Evolutionary conservation across 768 basidiomycete species (phyloP).

Genomic region (Leccinum ochraceum): DNA sequence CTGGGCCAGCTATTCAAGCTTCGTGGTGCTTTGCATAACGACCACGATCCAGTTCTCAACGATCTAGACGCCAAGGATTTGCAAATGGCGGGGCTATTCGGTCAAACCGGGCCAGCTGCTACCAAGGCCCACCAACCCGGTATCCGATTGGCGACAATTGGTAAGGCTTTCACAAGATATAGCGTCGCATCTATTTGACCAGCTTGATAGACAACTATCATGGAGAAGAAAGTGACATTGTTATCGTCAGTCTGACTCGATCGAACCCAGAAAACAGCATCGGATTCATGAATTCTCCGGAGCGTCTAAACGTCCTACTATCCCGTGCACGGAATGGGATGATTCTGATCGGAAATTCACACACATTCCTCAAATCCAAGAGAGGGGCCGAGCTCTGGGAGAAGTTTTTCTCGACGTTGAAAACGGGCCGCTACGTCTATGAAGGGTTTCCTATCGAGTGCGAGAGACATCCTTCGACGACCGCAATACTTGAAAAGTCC

Average conservation of each 20-base stretch:
- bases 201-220: slow-evolving; percentile 65
- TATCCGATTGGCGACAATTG: slow-evolving; percentile 67
- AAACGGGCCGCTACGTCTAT: slow-evolving; percentile 46
- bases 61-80: slow-evolving; percentile 65
- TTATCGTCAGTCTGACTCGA: slow-evolving; percentile 60
- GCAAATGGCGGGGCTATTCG: slow-evolving; percentile 55
- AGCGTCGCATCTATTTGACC: not conserved
- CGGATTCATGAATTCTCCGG: slow-evolving; percentile 71
- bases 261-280: slow-evolving; percentile 59
- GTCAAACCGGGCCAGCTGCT: slow-evolving; percentile 35
- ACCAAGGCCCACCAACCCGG: slow-evolving; percentile 39
- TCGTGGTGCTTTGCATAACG: slow-evolving; percentile 42
- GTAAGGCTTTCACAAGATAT: slow-evolving; percentile 34
- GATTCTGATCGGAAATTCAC: slow-evolving; percentile 65
- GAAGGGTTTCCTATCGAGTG: slow-evolving; percentile 64
- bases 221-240: slow-evolving; percentile 73
- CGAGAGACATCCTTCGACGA: slow-evolving; percentile 50
- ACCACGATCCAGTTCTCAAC: slow-evolving; percentile 59
- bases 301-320: slow-evolving; percentile 72
- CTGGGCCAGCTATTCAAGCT: slow-evolving; percentile 62
- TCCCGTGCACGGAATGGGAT: slow-evolving; percentile 67
- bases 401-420: slow-evolving; percentile 47
- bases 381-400: slow-evolving; percentile 57
- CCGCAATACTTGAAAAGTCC: slow-evolving; percentile 36
- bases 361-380: slow-evolving; percentile 57